Conservation (phyloP, 768 basidiomycete species). For the Tylopilus sp. region DNA sequence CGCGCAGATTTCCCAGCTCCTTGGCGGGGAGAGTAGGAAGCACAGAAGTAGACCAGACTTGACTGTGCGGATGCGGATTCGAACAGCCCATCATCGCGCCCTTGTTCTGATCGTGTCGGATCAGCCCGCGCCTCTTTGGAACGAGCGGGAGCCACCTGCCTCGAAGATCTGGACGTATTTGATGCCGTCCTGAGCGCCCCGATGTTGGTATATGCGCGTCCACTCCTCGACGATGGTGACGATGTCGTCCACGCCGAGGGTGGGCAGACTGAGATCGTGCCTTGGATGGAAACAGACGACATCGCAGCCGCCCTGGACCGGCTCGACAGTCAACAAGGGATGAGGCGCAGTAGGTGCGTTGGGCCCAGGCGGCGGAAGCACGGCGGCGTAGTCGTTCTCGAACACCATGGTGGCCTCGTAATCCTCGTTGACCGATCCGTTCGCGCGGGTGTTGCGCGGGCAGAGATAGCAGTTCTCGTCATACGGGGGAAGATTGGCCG, state of each 20-base stretch:
- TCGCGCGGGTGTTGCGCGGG: slow-evolving; percentile 75
- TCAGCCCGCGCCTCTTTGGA: not conserved
- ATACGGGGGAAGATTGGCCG: slow-evolving; percentile 51
- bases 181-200: slow-evolving; percentile 64
- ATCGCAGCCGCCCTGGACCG: slow-evolving; percentile 81
- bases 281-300: slow-evolving; percentile 84
- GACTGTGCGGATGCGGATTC: slow-evolving; percentile 92
- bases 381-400: slow-evolving; percentile 80
- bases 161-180: slow-evolving; percentile 89
- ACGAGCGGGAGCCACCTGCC: slow-evolving; percentile 34
- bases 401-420: slow-evolving; percentile 72
- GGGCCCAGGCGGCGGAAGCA: slow-evolving; percentile 64
- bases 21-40: slow-evolving; percentile 68
- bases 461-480: slow-evolving; percentile 84
- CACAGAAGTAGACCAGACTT: slow-evolving; percentile 77
- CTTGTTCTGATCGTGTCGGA: slow-evolving; percentile 59
- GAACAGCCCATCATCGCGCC: slow-evolving; percentile 95
- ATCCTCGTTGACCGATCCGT: slow-evolving; percentile 62
- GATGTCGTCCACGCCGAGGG: slow-evolving; percentile 56
- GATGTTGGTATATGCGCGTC: slow-evolving; percentile 57
- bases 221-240: slow-evolving; percentile 67
- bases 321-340: slow-evolving; percentile 59
- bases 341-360: slow-evolving; percentile 48
- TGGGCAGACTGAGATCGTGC: slow-evolving; percentile 82
- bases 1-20: slow-evolving; percentile 57